Percentiles rank a stretch among this genome's conserved stretches.
These are phyloP conservation scores for Fomitopsis schrenkii DNA, from an alignment of 1,284 basidiomycete species.

Conservation along the genomic window DNA sequence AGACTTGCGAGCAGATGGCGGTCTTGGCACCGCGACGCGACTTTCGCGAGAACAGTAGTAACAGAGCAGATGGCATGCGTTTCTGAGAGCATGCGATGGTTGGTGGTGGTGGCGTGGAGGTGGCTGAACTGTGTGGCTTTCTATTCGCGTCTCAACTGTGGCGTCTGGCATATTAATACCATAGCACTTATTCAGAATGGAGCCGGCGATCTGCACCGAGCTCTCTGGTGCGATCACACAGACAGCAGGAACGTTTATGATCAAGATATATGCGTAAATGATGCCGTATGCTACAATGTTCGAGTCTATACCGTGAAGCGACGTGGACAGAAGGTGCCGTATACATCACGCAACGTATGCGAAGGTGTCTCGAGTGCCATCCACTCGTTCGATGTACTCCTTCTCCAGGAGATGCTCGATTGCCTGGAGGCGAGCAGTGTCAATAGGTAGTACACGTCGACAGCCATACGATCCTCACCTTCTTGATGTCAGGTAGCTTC, in stretches of 20 bases:
- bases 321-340: not conserved
- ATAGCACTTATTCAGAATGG: too few species aligned
- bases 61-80: too few species aligned
- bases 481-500: constrained; percentile 90
- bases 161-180: too few species aligned
- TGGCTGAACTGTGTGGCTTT: too few species aligned
- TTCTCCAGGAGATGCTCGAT: constrained; percentile 97
- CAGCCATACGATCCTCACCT: constrained; percentile 40
- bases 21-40: too few species aligned
- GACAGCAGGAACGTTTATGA: not conserved
- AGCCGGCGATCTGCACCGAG: too few species aligned
- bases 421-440: constrained; percentile 48
- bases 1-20: too few species aligned
- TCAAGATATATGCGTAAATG: not conserved
- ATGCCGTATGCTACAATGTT: constrained; percentile 21
- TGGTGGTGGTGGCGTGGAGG: too few species aligned
- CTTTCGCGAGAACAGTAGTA: too few species aligned
- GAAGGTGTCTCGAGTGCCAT: constrained; percentile 77
- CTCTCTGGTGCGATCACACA: too few species aligned
- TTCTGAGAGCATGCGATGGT: too few species aligned
- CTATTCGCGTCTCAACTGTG: too few species aligned
- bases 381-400: constrained; percentile 94
- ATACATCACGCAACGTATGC: constrained; percentile 62
- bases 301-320: constrained; percentile 15
- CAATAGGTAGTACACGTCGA: constrained; percentile 1